A percentile compares a stretch with the other conserved stretches of the same genome.
These are phyloP conservation scores for Boletus barrowsii DNA, from an alignment of 768 basidiomycete genomes.

Conservation along the genomic window DNA sequence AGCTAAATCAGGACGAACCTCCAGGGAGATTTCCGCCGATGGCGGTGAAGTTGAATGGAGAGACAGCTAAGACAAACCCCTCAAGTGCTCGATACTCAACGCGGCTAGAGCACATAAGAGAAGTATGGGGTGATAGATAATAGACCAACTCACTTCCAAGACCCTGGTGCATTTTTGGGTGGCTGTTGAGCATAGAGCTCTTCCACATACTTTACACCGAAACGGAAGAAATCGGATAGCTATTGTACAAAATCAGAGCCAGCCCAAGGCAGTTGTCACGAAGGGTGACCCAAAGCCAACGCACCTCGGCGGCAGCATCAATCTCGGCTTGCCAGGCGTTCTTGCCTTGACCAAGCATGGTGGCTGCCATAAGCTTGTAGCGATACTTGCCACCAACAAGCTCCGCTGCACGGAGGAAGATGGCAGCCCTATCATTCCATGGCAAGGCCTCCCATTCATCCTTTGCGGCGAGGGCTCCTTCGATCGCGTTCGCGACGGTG, in stretches of 20 bases:
- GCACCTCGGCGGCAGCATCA: conserved; percentile 95
- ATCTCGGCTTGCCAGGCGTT: conserved; percentile 99
- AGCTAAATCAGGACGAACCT: conserved; percentile 34
- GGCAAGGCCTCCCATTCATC: conserved; percentile 90
- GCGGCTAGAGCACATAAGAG: conserved; percentile 53
- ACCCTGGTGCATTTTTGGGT: conserved; percentile 74
- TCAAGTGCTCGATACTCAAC: conserved; percentile 96
- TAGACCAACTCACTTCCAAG: conserved; percentile 81
- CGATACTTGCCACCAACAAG: conserved; percentile 94
- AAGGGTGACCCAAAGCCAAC: conserved; percentile 16
- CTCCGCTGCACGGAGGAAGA: conserved; percentile 98
- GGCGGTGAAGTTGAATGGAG: conserved; percentile 98
- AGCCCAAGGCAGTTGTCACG: background rate
- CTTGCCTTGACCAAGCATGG: conserved; percentile 98
- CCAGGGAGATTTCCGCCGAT: conserved; percentile 94
- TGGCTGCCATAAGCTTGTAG: conserved; percentile 92
- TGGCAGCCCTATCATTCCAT: conserved; percentile 95
- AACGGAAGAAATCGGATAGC: conserved; percentile 93
- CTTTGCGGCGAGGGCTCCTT: conserved; percentile 84
- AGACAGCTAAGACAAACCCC: conserved; percentile 96
- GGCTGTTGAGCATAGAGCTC: conserved; percentile 93
- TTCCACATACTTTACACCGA: conserved; percentile 95
- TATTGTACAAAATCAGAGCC: conserved; percentile 22
- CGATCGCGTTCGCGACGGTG: conserved; percentile 75
- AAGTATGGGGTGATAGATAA: background rate